Base-by-base conservation (phyloP, 2,329 filamentous ascomycete genomes). In the Aspergillus floridensis region DNA sequence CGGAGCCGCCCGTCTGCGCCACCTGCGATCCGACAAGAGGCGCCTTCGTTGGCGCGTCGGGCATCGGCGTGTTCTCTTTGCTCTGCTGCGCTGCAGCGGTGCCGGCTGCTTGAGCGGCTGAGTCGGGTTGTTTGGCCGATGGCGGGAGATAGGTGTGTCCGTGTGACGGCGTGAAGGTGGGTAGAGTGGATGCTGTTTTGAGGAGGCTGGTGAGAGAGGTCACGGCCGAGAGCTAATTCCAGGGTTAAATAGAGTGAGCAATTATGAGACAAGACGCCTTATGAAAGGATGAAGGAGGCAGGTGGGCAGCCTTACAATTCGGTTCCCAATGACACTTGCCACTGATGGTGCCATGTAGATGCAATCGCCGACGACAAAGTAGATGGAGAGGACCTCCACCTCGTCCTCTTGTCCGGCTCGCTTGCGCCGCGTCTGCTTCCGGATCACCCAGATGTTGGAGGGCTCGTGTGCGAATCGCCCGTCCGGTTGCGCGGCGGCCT, bases 301-400 rank as follows among this genome's bases (percentile, higher is more conserved):
- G 29, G 2, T 7, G 24, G 16, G 7, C 1, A 11, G n/a, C 66
- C 79, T 55, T 76, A 84, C 81, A 69, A 86, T 76, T 62, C 82
- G 76, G 62, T 79, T 79, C 38, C 81, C 81, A 7, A 88, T 72
- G 6, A 88, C 78, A 65, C 85, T 85, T 44, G 81, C 79, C 53
- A 88, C 76, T 10, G 82, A 84, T 2, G 86, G 85, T 12, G 86
- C 85, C 79, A 86, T 85, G 66, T 84, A 85, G 47, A 88, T 80
- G 53, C 79, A 80, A 56, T 85, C 82, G 1, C 83, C 84, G n/a
- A 87, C 79, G 10, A 86, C 78, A 67, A 84, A 88, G 71, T 84
- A 88, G 2, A 83, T 85, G 12, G 79, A 82, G 50, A 87, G 72
- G 5, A 84, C 76, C 29, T 78, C 79, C 29, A 84, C 76, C 58